Base-by-base conservation (phyloP, 2,329 filamentous ascomycete genomes). In the Xenosphaeropsis pyriputrescens region DNA sequence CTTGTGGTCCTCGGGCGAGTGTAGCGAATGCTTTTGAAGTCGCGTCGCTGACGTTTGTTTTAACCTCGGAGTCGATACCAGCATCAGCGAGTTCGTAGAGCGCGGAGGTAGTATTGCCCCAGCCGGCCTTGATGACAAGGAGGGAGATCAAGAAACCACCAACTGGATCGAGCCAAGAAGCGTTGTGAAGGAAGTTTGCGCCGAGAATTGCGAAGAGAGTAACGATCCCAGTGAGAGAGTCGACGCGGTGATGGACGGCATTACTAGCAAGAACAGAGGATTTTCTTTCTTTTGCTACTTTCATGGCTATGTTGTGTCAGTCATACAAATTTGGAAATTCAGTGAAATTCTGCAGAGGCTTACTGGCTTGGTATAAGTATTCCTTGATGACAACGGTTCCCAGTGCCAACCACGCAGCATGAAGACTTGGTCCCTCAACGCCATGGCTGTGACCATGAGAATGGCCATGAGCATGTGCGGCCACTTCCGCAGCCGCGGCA, bases 241-340 rank as follows among this genome's bases (percentile, higher is more conserved):
- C 91, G 55, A 98, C 79, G 43, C 91, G 85, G 64, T 96, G 91
- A 61, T 98, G 91, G 47, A 96, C 72, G 41, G 91, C 89, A 55
- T 98, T 98, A 41, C 88, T 95, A 30, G 89, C 88, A 17, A 98
- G 75, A 42, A 98, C 86, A 6, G 88, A 93, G 11, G 89, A 96
- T 56, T 94, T 93, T 57, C 89, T 84, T 60, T 94, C 85, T 50
- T 77, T 77, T 34, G 91, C 91, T 43, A 98, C 76, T 64, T 95
- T 96, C 79, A 96, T 93, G 37, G 85, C 85, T 93, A 49, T 19
- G 41, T 30, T 9, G 3, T 26, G 22, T 26, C 12, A 26, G 22
- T 3, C 12, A 9, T 11, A 26, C 16, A 19, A 32, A n/a, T 41
- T 60, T 47, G 12, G 22, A 26, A 11, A 11, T 26, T 26, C 22